Evolutionary conservation across 495 filamentous ascomycete genomes (phyloP), one percentile per base, ranked within the genome.

Genomic region (Podospora fimiseda): DNA sequence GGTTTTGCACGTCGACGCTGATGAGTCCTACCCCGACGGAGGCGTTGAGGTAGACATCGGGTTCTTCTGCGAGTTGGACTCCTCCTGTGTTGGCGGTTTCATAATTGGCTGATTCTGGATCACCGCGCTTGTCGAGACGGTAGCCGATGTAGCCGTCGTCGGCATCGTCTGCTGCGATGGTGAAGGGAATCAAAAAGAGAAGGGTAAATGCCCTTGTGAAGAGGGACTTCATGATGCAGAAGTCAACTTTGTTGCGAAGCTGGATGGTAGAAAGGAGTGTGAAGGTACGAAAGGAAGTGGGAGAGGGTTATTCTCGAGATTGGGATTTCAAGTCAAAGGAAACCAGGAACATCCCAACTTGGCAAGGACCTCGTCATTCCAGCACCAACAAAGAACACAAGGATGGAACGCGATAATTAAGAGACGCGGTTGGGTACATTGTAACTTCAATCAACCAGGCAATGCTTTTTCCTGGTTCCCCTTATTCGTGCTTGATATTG

Each of bases 21-120:
- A 82, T 80, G 51, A 73, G 67, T 16, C 73, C 71, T 9, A 82
- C 77, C 16, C 67, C 66, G 0, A 81, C 75, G 1, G 67, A 68
- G 3, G 78, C 79, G 59, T 81, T 80, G 42, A 81, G 72, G 56
- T 72, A 80, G 33, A 82, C 75, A 51, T 82, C 79, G 14, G 79
- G 79, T 43, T 68, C 63, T 9, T 61, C 47, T 14, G 68, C 64
- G 8, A 70, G 53, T n/a, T 47, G 44, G 24, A 63, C 66, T 16
- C 71, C 68, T 43, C 71, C 72, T 1, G 79, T 81, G 55, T 70
- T 61, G 24, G 70, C 73, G 0, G 79, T 82, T 23, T 75, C 70
- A 62, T 80, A 82, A 36, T 70, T 53, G 13, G 64, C 69, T 14
- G 73, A 68, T 16, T 73, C 68, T 5, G 72, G 70, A 52, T 80